These are phyloP conservation scores for Calonectria honghensis DNA, from an alignment of 2,329 filamentous ascomycete species.

Conservation along the genomic window DNA sequence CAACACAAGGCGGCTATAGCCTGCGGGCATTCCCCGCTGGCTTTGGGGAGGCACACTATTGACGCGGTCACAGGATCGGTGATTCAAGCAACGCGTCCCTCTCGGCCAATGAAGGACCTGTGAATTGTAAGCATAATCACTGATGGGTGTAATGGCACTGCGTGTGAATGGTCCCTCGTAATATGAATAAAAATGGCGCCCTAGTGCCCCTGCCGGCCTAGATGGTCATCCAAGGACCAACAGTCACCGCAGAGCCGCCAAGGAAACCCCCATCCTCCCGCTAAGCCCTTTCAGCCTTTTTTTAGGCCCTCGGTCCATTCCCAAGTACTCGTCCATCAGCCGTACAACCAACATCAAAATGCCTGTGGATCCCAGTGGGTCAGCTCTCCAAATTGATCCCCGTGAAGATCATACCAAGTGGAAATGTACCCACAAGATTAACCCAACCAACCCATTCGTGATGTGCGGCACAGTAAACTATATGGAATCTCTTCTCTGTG, in stretches of 20 bases:
- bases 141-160: not conserved
- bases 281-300: not conserved
- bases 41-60: not conserved
- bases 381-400: constrained; percentile 14
- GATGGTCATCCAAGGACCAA: not conserved
- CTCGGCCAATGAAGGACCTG: not conserved
- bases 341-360: not conserved
- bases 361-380: constrained; percentile 16
- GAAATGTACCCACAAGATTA: not conserved
- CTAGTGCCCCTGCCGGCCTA: not conserved
- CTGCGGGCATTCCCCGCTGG: not conserved
- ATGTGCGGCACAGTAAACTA: not conserved
- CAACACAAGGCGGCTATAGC: not conserved
- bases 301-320: not conserved
- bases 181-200: constrained; percentile 3
- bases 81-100: not conserved
- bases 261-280: not conserved
- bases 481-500: constrained; percentile 1
- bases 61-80: not conserved
- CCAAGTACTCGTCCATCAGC: not conserved
- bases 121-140: constrained; percentile 10
- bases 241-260: not conserved
- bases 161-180: constrained; percentile 1
- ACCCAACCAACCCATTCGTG: not conserved
- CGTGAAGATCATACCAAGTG: constrained; percentile 12